Evolutionary conservation across 2,329 filamentous ascomycete species (phyloP), one percentile per base, ranked within the genome.

Genomic region (Sporothrix brasiliensis): DNA sequence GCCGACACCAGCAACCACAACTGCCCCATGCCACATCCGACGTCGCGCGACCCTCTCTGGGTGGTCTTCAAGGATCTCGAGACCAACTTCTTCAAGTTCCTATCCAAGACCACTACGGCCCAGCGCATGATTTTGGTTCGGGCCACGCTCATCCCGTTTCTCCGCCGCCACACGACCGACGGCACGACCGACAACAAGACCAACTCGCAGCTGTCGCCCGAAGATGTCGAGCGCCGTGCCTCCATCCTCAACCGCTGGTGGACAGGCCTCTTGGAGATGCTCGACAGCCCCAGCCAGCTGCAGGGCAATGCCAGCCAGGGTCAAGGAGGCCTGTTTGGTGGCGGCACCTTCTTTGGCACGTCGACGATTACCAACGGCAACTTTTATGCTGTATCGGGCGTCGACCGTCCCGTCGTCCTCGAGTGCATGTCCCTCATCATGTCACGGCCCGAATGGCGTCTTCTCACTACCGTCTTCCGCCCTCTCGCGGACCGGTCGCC

Each of bases 171-270:
- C 75, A 86, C 87, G 72, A 81, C 86, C 47, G 90, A 94, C 76
- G 81, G 87, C 1, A 92, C 91, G 9, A 90, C 88, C 75, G 81
- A 80, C 10, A 90, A 88, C 75, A 81, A 80, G 71, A 77, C 78
- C 39, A 86, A 84, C 72, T 70, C 74, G 21, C 47, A 73, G 19
- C 82, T 97, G 60, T 83, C 87, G n/a, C 85, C 92, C 1, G 92
- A 97, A 80, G 92, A 97, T 77, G 80, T 97, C 58, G 93, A 97
- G 76, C 87, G 91, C 49, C 87, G 94, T 72, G 87, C 91, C 2
- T 89, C 88, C 58, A 92, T 96, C 63, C 81, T 97, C 71, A 92
- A 95, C 78, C 94, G 92, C 77, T 97, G 94, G 94, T 97, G 94
- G 94, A 90, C 85, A 56, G 89, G 88, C 1, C 82, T 97, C 52